phyloP scores from a whole-genome alignment of 2,329 filamentous ascomycete genomes.

The Chrysoporthe puriensis region DNA sequence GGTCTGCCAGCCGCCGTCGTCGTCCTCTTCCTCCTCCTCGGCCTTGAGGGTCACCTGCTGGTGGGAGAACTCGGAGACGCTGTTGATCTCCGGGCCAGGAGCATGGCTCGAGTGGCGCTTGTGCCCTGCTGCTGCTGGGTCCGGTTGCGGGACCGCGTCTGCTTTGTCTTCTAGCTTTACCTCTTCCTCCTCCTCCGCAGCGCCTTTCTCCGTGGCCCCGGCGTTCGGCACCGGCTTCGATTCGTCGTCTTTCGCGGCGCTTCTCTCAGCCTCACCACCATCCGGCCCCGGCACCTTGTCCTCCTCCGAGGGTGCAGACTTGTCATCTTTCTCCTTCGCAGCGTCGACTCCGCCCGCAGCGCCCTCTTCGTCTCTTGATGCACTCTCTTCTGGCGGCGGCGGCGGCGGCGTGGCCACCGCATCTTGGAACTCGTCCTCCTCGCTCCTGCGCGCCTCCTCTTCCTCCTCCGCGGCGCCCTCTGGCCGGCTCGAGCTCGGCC shows the following conservation, averaged over 20 bases:
- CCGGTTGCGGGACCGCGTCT: slow-evolving; percentile 29
- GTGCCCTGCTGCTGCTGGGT: slow-evolving; percentile 35
- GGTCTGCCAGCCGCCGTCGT: slow-evolving; percentile 81
- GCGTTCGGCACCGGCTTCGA: not conserved
- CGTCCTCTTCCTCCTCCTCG: slow-evolving; percentile 56
- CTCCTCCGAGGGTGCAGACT: not conserved
- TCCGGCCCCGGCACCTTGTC: not conserved
- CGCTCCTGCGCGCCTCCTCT: slow-evolving; percentile 32
- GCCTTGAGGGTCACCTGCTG: slow-evolving; percentile 65
- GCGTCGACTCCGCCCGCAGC: not conserved
- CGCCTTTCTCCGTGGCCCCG: not conserved
- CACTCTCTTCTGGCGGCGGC: not conserved
- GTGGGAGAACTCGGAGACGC: slow-evolving; percentile 86
- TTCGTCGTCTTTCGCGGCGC: not conserved
- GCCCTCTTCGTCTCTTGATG: not conserved
- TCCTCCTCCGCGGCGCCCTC: slow-evolving; percentile 26
- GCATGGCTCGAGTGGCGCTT: slow-evolving; percentile 39
- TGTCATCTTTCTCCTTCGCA: slow-evolving; percentile 2
- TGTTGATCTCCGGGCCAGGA: slow-evolving; percentile 31
- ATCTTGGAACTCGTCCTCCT: slow-evolving; percentile 36
- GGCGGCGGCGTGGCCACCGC: slow-evolving; percentile 30
- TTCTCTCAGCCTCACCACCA: not conserved
- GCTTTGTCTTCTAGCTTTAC: slow-evolving; percentile 21
- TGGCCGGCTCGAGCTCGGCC: slow-evolving; percentile 20
- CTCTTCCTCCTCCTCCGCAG: slow-evolving; percentile 25